Conservation (phyloP, 176 grass and related monocot species). For the Guadua angustifolia region DNA sequence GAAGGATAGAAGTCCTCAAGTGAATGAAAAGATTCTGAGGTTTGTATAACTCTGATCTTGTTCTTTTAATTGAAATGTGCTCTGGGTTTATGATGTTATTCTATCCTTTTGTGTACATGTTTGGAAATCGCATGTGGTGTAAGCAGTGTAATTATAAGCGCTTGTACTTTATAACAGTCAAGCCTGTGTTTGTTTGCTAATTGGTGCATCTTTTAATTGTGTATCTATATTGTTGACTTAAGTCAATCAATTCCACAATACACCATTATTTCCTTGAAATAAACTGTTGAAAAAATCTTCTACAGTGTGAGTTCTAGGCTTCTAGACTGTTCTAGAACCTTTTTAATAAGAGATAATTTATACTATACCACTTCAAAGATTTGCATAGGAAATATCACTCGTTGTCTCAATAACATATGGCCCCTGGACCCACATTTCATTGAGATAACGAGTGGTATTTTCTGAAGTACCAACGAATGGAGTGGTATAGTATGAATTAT, state of each 20-base stretch:
- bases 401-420: too few relatives aligned
- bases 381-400: too few relatives aligned
- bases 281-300: constrained; percentile 17
- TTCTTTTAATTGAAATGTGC: constrained; percentile 32
- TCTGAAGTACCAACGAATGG: too few relatives aligned
- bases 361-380: too few relatives aligned
- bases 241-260: constrained; percentile 14
- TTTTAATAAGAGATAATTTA: background rate
- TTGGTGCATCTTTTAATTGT: constrained; percentile 4
- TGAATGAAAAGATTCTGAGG: constrained; percentile 95
- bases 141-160: background rate
- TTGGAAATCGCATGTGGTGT: constrained; percentile 12
- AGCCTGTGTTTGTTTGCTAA: constrained; percentile 11
- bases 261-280: background rate
- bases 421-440: too few relatives aligned
- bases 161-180: background rate
- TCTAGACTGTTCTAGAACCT: background rate
- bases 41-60: constrained; percentile 47
- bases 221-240: constrained; percentile 26
- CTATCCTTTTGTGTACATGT: constrained; percentile 21
- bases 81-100: background rate
- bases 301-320: constrained; percentile 3
- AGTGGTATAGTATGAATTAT: too few relatives aligned
- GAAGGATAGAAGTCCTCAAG: constrained; percentile 85
- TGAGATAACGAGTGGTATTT: too few relatives aligned